Percentiles rank a stretch among this genome's conserved stretches.
These are phyloP conservation scores for Pseudogymnoascus sp. DNA, from an alignment of 2,329 filamentous ascomycete species.

Conservation along the genomic window DNA sequence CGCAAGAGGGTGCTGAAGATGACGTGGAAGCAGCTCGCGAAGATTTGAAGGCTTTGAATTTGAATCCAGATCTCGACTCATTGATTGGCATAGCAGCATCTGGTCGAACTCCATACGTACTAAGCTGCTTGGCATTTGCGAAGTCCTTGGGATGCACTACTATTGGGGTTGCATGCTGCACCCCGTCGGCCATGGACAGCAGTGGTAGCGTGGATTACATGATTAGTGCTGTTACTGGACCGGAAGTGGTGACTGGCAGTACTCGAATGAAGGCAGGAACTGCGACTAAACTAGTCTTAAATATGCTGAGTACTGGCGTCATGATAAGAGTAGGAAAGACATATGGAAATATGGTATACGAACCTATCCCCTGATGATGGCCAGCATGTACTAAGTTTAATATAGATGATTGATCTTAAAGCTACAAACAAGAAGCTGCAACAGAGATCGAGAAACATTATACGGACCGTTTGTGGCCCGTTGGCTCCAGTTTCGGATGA, in stretches of 20 bases:
- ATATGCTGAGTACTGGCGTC: slow-evolving; percentile 37
- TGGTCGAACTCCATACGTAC: slow-evolving; percentile 35
- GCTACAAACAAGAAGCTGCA: slow-evolving; percentile 33
- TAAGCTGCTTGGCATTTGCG: slow-evolving; percentile 32
- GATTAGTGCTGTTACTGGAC: slow-evolving; percentile 33
- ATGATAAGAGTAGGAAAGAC: slow-evolving; percentile 36
- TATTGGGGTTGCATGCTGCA: slow-evolving; percentile 32
- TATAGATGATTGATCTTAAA: slow-evolving; percentile 31
- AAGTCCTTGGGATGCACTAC: slow-evolving; percentile 30
- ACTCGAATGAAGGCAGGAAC: slow-evolving; percentile 39
- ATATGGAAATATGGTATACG: slow-evolving; percentile 33
- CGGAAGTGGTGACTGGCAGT: slow-evolving; percentile 38
- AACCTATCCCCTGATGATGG: neutral
- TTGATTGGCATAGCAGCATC: slow-evolving; percentile 37
- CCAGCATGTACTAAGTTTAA: neutral
- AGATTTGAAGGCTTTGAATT: slow-evolving; percentile 26
- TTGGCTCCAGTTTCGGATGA: slow-evolving; percentile 20
- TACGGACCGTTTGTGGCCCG: slow-evolving; percentile 23
- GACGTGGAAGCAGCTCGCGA: slow-evolving; percentile 23
- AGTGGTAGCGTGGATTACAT: slow-evolving; percentile 26
- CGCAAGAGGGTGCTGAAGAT: slow-evolving; percentile 37
- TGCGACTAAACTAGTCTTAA: slow-evolving; percentile 36
- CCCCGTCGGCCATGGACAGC: slow-evolving; percentile 24
- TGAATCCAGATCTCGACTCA: slow-evolving; percentile 29
- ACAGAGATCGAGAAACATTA: slow-evolving; percentile 29